phyloP scores from a whole-genome alignment of 306 rosid genomes.

The Lathyrus tuberosus region DNA sequence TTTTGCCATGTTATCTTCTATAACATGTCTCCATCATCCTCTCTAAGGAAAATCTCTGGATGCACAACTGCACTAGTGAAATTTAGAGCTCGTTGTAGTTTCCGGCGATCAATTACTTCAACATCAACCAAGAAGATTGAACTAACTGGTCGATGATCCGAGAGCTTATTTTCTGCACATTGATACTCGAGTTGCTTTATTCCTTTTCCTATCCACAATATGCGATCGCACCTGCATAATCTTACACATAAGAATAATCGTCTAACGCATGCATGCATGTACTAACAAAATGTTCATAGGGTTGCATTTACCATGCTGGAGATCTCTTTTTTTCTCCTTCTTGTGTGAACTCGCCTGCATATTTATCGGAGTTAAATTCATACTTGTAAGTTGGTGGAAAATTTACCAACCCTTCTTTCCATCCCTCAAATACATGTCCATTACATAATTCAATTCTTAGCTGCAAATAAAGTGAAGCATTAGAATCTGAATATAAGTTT shows the following conservation, averaged over 20 bases:
- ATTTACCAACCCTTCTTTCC: slow-evolving; percentile 81
- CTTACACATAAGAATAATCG: background rate
- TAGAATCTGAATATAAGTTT: background rate
- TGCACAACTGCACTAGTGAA: slow-evolving; percentile 58
- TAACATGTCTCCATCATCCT: slow-evolving; percentile 41
- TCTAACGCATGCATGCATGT: background rate
- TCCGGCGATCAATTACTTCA: slow-evolving; percentile 73
- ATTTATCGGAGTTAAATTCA: slow-evolving; percentile 64
- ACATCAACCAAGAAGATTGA: slow-evolving; percentile 70
- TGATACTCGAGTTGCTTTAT: slow-evolving; percentile 69
- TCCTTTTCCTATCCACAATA: slow-evolving; percentile 86
- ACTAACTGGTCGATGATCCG: slow-evolving; percentile 88
- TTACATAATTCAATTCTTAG: slow-evolving; percentile 64
- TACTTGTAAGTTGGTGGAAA: slow-evolving; percentile 94
- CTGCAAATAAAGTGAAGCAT: slow-evolving; percentile 51
- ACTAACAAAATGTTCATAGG: background rate
- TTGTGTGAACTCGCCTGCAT: slow-evolving; percentile 66
- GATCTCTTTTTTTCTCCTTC: slow-evolving; percentile 88
- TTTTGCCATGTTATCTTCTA: background rate
- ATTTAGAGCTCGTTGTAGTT: slow-evolving; percentile 66
- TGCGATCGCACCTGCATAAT: slow-evolving; percentile 83
- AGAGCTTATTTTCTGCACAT: slow-evolving; percentile 59
- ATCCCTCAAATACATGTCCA: slow-evolving; percentile 87
- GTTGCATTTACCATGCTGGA: slow-evolving; percentile 80
- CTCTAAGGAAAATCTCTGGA: slow-evolving; percentile 56